phyloP scores from a whole-genome alignment of 495 filamentous ascomycete species.

The Trypethelium eluteriae region DNA sequence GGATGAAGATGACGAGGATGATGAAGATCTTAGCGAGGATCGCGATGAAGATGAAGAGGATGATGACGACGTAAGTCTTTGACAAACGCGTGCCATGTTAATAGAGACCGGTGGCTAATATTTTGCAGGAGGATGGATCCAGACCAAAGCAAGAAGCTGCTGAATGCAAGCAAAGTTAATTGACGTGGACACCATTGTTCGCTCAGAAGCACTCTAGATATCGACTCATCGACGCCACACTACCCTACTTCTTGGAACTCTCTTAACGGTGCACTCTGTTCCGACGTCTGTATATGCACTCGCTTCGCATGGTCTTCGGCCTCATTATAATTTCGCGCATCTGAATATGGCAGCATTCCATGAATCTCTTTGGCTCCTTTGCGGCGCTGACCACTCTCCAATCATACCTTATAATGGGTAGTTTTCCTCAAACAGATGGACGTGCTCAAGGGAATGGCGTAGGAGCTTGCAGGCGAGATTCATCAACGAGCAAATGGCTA shows the following conservation, averaged over 20 bases:
- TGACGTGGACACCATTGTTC: not conserved
- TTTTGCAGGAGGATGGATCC: conserved; percentile 71
- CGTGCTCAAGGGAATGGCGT: conserved; percentile 1
- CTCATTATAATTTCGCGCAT: not conserved
- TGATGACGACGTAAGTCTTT: conserved; percentile 77
- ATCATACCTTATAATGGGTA: not conserved
- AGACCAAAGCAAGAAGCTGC: conserved; percentile 99
- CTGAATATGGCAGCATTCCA: not conserved
- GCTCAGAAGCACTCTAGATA: not conserved
- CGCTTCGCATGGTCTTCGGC: conserved; percentile 1
- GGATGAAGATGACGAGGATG: conserved; percentile 88
- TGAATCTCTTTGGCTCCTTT: not conserved
- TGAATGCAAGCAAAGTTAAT: conserved; percentile 97
- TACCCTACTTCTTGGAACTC: not conserved
- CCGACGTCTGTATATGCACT: not conserved
- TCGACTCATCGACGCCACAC: not conserved
- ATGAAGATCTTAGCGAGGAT: conserved; percentile 81
- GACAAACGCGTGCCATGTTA: not conserved
- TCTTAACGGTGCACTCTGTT: not conserved
- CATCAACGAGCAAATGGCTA: not conserved
- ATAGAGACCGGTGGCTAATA: conserved; percentile 31
- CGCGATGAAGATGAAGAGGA: conserved; percentile 81
- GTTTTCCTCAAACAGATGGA: not conserved
- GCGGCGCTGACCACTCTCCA: not conserved
- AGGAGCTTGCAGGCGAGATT: conserved; percentile 2